Conservation (phyloP, 257 asterid genomes). For the Fraxinus pennsylvanica region DNA sequence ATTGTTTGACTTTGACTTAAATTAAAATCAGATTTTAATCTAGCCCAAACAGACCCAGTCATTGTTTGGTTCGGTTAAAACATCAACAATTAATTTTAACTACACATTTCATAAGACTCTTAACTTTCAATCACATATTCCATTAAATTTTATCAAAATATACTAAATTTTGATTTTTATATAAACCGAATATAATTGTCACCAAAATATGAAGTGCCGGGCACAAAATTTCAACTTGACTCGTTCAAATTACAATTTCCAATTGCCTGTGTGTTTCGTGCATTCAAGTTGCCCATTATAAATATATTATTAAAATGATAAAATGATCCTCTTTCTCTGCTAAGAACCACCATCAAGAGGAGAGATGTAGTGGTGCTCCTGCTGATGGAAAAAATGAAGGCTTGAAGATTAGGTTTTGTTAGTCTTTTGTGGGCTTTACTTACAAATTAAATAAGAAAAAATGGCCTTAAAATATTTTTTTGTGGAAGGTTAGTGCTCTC, state of each 20-base stretch:
- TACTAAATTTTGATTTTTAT: no score
- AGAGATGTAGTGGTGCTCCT: not conserved
- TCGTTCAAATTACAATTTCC: not conserved
- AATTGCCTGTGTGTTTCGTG: not conserved
- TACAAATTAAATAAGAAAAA: conserved; percentile 16
- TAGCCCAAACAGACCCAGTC: no score
- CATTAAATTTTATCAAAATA: not conserved
- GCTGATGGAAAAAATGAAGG: not conserved
- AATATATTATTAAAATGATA: not conserved
- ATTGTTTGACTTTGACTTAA: no score
- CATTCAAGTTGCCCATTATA: not conserved
- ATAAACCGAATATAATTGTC: not conserved
- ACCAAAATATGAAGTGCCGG: not conserved
- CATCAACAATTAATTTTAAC: no score
- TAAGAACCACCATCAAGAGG: not conserved
- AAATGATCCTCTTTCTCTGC: not conserved
- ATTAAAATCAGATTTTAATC: no score
- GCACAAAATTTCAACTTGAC: not conserved
- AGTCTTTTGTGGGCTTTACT: not conserved
- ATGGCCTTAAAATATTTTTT: conserved; percentile 31
- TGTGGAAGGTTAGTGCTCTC: conserved; percentile 41
- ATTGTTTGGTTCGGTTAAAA: no score
- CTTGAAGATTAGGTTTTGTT: not conserved
- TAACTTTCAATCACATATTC: no score
- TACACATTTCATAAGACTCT: no score